Base-by-base conservation (phyloP, 495 filamentous ascomycete species). In the Chlorociboria aeruginascens region DNA sequence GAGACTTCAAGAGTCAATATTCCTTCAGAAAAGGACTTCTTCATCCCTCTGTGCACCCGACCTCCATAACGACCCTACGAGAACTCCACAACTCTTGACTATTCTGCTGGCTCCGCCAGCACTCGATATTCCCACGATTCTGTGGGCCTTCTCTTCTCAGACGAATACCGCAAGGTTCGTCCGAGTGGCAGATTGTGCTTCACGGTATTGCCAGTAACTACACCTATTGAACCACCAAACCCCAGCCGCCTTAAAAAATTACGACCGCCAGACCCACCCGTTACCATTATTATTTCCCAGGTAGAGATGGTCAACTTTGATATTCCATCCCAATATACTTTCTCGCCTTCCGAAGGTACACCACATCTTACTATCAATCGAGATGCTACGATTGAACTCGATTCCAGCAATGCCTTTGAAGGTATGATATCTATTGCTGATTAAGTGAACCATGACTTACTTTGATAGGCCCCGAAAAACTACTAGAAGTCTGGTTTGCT, bases 401-500 rank as follows among this genome's bases (percentile, higher is more conserved):
- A 99, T 67, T 95, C 90, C 48, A 86, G 69, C 72, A 95, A 87
- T 76, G 89, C 89, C 53, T 99, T 99, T 61, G 93, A 99, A 76
- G 92, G 85, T 86, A 63, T 37, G 70, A 49, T 4, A 13, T 34
- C 14, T 44, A 25, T 31, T 7, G 8, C 12, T 13, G 12, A 41
- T 25, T 54, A 37, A 31, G 20, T 8, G 17, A 53, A 33, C 38
- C 39, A 28, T 14, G 41, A 30, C 36, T 57, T 34, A 54, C 53
- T 43, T 16, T 7, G 31, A 14, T 45, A 87, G 84, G 92, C 43
- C 93, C 93, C 33, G 93, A 99, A 69, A 99, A 99, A 69, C 74
- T 99, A 32, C 78, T 99, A 52, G 93, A 99, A 69, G 92, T 99
- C 57, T 99, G 93, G 93, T 97, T 99, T 63, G 80, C 83, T 32